Conservation (phyloP, 108 stramenopile species). For the Cylindrotheca closterium region DNA sequence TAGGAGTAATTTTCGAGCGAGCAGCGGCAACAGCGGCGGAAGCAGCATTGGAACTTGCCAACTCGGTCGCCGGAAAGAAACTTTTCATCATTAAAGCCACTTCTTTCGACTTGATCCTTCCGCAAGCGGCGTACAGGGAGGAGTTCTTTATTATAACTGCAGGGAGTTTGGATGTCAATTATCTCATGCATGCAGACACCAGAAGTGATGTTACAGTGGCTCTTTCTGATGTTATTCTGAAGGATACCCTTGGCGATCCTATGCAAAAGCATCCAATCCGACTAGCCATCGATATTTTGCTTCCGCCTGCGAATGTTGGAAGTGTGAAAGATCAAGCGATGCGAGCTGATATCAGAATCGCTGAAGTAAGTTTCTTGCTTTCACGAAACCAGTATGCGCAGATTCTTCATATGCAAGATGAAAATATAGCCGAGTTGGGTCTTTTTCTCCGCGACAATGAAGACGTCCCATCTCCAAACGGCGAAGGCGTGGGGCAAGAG, state of each 20-base stretch:
- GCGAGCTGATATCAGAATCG: conserved; percentile 53
- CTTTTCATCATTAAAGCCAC: conserved; percentile 63
- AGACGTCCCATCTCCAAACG: no score
- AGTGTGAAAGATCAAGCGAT: conserved; percentile 74
- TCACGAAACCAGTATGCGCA: conserved; percentile 64
- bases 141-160: conserved; percentile 53
- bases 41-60: conserved; percentile 73
- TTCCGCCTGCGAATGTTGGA: conserved; percentile 52
- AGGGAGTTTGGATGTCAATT: conserved; percentile 55
- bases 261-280: conserved; percentile 64
- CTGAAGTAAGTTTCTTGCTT: conserved; percentile 53
- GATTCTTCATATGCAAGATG: conserved; percentile 62
- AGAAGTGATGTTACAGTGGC: conserved; percentile 41
- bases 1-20: conserved; percentile 68
- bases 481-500: conserved; percentile 2
- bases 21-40: conserved; percentile 72
- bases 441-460: conserved; percentile 52
- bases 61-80: conserved; percentile 50
- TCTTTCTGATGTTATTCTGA: conserved; percentile 50
- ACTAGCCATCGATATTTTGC: conserved; percentile 41
- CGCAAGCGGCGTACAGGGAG: conserved; percentile 60
- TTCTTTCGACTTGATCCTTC: conserved; percentile 74
- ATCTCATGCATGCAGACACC: conserved; percentile 45
- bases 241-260: conserved; percentile 31
- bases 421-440: conserved; percentile 66